phyloP scores from a whole-genome alignment of 129 eudicot species.

The Escallonia rubra region DNA sequence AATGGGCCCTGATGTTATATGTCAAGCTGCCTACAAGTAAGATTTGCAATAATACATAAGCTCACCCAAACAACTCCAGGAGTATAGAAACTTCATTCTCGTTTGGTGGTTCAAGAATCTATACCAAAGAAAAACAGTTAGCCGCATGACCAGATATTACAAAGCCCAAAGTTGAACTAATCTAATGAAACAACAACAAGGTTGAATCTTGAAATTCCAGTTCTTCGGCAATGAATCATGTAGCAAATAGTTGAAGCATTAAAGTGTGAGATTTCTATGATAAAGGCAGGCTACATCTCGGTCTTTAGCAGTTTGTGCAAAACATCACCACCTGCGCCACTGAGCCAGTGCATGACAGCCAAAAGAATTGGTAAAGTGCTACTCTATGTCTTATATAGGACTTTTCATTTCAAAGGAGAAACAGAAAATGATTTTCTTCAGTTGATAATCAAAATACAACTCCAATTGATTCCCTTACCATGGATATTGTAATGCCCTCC shows the following conservation, averaged over 20 bases:
- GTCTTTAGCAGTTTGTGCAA: too few relatives aligned
- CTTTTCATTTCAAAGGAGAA: background rate
- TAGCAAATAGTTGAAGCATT: too few relatives aligned
- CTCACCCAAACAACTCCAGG: slow-evolving; percentile 73
- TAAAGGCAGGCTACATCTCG: too few relatives aligned
- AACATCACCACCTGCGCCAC: too few relatives aligned
- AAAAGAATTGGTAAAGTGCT: too few relatives aligned
- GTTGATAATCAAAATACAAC: background rate
- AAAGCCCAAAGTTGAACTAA: background rate
- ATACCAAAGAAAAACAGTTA: slow-evolving; percentile 18
- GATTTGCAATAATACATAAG: slow-evolving; percentile 5
- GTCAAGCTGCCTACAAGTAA: background rate
- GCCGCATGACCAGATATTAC: slow-evolving; percentile 2
- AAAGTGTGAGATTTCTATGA: too few relatives aligned
- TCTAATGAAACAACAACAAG: background rate
- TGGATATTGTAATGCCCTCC: slow-evolving; percentile 83
- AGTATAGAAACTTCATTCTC: slow-evolving; percentile 95
- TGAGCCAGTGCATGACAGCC: too few relatives aligned
- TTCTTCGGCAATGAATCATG: too few relatives aligned
- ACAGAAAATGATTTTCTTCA: background rate
- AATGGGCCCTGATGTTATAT: background rate
- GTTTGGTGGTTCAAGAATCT: slow-evolving; percentile 93
- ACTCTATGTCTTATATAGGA: too few relatives aligned
- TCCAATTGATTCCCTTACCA: slow-evolving; percentile 37
- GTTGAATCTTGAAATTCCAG: too few relatives aligned